Base-by-base conservation (phyloP, 2,329 filamentous ascomycete species). In the Trichoderma afroharzianum region DNA sequence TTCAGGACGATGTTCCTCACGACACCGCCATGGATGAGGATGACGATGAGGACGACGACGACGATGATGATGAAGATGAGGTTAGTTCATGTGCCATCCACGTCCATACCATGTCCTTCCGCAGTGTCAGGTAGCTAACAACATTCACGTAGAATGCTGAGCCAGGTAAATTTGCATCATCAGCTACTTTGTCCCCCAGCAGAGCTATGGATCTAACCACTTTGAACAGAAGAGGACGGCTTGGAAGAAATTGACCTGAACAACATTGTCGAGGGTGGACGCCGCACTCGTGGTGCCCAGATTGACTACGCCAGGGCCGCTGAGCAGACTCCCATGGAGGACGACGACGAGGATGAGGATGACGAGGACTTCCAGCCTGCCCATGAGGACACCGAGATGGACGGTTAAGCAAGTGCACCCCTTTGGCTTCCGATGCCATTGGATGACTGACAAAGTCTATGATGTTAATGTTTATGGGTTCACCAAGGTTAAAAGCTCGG, bases 241-340 rank as follows among this genome's bases (percentile, higher is more conserved):
- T 89, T 97, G 87, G 93, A 97, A 80, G 95, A 95, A 83, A 98
- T 99, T 81, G 93, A 97, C 80, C 85, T 89, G 71, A 88, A 89
- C 81, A 98, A 98, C 88, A 97, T 98, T 81, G 90, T 98, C 79
- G 81, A 84, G 72, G 88, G 87, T 75, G 91, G 91, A 74, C 89
- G 91, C 77, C 95, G 96, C 82, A 98, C 95, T 74, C 95, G 95
- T 79, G 95, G 95, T 80, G 93, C 93, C 82, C 88, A 91, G 79
- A 98, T 98, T 81, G 93, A 98, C 87, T 98, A 93, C 83, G 92
- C 92, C 78, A 94, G 97, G 85, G 95, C 95, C 24, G 94, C 93
- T 30, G 87, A 92, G 82, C 90, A 97, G 82, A 88, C 92, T 77
- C 90, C 88, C 61, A 88, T 86, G 74, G 88, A 90, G n/a, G 91